Evolutionary conservation across 1,284 basidiomycete genomes (phyloP), one percentile per base, ranked within the genome.

Genomic region (Caloboletus inedulis): DNA sequence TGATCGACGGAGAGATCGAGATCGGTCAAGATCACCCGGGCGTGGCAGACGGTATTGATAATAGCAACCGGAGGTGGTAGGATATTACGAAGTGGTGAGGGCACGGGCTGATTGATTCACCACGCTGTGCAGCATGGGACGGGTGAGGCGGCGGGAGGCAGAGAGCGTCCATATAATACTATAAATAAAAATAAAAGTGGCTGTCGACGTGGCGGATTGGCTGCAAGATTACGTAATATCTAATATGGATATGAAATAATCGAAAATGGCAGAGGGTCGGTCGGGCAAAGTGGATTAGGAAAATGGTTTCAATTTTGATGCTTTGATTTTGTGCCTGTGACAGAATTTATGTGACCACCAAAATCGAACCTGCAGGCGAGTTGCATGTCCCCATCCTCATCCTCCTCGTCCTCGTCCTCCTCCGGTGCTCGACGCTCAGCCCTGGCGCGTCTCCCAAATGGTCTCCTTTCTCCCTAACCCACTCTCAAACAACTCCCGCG

Each of bases 1-100:
- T 61, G 82, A 85, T 71, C 78, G 85, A 67, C 77, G 84, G 47
- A 72, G 82, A 62, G 85, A 85, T 64, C 74, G 88, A 62, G 88
- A 90, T 63, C 85, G 88, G 57, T 91, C 88, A 57, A 79, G 89
- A 66, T 90, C 89, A 55, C 88, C 88, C 21, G 79, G 84, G 42
- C 75, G 87, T 43, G 55, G 62, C 58, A 76, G 86, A 70, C 77
- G 85, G 65, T 87, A 85, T 66, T 87, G 70, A 79, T 48, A 23
- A 57, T 52, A 40, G 27, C 25, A 31, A 30, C 35, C 25, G 25
- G 21, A 12, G 23, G 23, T 23, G 23, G 23, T 23, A 23, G 23
- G 23, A 23, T n/a, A 27, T 6, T 33, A 10, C 13, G 27, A 7
- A 42, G 36, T 1, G 36, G 42, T 23, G 44, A 43, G 48, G 40